phyloP scores from a whole-genome alignment of 1,284 basidiomycete species.

The Paramarasmius palmivorus region DNA sequence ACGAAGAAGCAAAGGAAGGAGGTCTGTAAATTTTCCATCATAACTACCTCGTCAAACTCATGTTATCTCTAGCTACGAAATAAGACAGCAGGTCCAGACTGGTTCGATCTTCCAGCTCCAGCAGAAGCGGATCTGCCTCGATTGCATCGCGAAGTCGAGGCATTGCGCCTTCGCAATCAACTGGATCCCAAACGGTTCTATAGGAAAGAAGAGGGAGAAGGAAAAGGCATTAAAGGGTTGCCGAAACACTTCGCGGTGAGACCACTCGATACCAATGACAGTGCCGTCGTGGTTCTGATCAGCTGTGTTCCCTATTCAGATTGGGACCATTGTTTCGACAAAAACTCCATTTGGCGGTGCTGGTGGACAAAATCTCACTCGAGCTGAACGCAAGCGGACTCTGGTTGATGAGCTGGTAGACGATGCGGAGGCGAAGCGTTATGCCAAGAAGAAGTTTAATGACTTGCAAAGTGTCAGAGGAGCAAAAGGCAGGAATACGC shows the following conservation, averaged over 20 bases:
- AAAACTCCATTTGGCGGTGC: constrained; percentile 75
- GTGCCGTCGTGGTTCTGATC: constrained; percentile 10
- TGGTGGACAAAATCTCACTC: constrained; percentile 69
- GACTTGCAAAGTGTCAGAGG: constrained; percentile 77
- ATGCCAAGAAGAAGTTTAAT: constrained; percentile 93
- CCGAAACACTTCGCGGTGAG: constrained; percentile 89
- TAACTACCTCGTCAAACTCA: constrained; percentile 6
- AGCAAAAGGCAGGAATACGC: constrained; percentile 73
- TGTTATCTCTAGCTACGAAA: constrained; percentile 55
- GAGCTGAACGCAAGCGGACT: constrained; percentile 72
- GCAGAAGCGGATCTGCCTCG: constrained; percentile 79
- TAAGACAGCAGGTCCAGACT: constrained; percentile 79
- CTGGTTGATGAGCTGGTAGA: constrained; percentile 73
- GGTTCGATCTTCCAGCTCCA: constrained; percentile 92
- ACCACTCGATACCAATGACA: constrained; percentile 8
- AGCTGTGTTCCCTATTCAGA: constrained; percentile 51
- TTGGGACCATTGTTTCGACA: constrained; percentile 85
- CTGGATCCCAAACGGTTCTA: constrained; percentile 98
- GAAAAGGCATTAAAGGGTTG: constrained; percentile 82
- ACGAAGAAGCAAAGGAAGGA: constrained; percentile 73
- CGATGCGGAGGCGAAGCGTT: constrained; percentile 47
- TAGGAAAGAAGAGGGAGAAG: constrained; percentile 79
- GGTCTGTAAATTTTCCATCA: constrained; percentile 36
- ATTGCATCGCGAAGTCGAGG: constrained; percentile 90
- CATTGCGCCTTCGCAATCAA: constrained; percentile 87